phyloP scores from a whole-genome alignment of 1,284 basidiomycete species.

The Pascua sp. region DNA sequence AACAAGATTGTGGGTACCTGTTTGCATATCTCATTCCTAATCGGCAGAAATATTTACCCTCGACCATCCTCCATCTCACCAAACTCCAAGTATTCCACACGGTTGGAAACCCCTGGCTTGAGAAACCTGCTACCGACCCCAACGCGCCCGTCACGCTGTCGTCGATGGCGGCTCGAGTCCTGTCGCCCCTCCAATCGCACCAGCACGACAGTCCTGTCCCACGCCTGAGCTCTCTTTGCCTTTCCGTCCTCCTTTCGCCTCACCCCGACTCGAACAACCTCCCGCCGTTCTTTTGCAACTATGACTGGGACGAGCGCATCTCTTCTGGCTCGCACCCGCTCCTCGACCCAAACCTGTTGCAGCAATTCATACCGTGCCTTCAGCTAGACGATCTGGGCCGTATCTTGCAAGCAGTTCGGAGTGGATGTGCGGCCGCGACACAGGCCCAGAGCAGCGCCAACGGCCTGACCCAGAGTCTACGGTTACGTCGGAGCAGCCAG shows the following conservation, averaged over 20 bases:
- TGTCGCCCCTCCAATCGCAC: constrained; percentile 3
- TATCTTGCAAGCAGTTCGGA: constrained; percentile 29
- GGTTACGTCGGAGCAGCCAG: no score
- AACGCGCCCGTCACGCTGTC: no score
- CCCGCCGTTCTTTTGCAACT: constrained; percentile 37
- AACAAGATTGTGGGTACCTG: constrained; percentile 43
- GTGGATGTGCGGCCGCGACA: constrained; percentile 9
- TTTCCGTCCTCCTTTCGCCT: constrained; percentile 39
- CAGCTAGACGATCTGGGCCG: constrained; percentile 17
- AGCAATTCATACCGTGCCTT: constrained; percentile 22
- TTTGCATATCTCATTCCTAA: not conserved
- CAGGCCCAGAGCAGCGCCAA: not conserved
- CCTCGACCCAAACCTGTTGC: constrained; percentile 27
- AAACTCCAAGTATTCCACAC: constrained; percentile 25
- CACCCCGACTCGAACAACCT: constrained; percentile 24
- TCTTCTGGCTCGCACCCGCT: constrained; percentile 31
- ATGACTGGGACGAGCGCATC: constrained; percentile 30
- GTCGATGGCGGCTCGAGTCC: not conserved
- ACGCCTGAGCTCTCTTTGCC: constrained; percentile 32
- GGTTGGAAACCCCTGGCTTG: constrained; percentile 27
- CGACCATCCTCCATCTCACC: constrained; percentile 39
- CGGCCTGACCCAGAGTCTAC: not conserved
- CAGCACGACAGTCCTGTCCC: constrained; percentile 16
- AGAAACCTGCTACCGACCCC: not conserved
- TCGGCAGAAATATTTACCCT: constrained; percentile 40